A percentile compares a stretch with the other conserved stretches of the same genome.
These are phyloP conservation scores for Colletotrichum falcatum DNA, from an alignment of 2,329 filamentous ascomycete genomes.

Conservation along the genomic window DNA sequence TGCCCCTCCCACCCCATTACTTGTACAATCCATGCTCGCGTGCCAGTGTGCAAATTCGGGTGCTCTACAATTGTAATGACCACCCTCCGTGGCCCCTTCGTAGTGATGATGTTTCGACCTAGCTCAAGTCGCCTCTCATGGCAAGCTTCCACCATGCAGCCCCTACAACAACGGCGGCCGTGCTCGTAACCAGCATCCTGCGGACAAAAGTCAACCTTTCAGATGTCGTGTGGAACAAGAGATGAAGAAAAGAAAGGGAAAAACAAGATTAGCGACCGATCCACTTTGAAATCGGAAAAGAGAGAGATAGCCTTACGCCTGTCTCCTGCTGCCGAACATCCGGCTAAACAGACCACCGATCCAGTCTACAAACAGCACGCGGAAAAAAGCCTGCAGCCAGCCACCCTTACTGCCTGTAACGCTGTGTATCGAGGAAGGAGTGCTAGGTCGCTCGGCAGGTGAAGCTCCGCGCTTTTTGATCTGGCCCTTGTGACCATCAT, in stretches of 20 bases:
- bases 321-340: slow-evolving; percentile 41
- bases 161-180: slow-evolving; percentile 36
- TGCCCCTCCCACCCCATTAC: slow-evolving; percentile 10
- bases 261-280: slow-evolving; percentile 5
- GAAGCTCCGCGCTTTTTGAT: slow-evolving; percentile 40
- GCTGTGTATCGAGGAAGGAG: slow-evolving; percentile 43
- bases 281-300: slow-evolving; percentile 18
- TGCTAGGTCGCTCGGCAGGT: slow-evolving; percentile 37
- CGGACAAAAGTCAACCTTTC: slow-evolving; percentile 40
- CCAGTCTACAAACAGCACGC: slow-evolving; percentile 54
- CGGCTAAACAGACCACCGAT: slow-evolving; percentile 50
- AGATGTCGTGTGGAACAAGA: slow-evolving; percentile 34
- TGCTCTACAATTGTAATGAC: neutral
- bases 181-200: slow-evolving; percentile 40
- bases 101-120: slow-evolving; percentile 16
- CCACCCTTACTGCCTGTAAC: slow-evolving; percentile 43
- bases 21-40: slow-evolving; percentile 15
- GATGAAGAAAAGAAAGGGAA: slow-evolving; percentile 10
- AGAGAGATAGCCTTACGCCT: slow-evolving; percentile 37
- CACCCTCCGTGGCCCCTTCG: neutral
- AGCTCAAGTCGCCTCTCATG: slow-evolving; percentile 29
- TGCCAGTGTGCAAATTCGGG: neutral
- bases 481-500: slow-evolving; percentile 27
- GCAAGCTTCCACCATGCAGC: slow-evolving; percentile 37
- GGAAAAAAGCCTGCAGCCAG: slow-evolving; percentile 53